Conservation (phyloP, 257 asterid genomes). For the Eucommia ulmoides region DNA sequence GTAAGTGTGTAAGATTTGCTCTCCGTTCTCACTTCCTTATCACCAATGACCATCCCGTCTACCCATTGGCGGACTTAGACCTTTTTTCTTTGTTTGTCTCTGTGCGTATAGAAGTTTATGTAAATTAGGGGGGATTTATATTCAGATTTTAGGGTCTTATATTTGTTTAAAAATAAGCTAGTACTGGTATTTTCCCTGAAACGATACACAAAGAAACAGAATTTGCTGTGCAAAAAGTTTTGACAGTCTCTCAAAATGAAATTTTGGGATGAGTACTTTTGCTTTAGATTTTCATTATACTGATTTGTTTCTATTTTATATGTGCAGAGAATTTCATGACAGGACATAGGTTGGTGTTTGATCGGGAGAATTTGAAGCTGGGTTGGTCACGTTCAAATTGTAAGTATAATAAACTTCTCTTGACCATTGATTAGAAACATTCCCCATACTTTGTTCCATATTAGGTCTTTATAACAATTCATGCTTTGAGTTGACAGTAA, state of each 20-base stretch:
- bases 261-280: too few species aligned
- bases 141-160: too few species aligned
- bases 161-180: too few species aligned
- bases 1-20: slow-evolving; percentile 29
- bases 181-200: too few species aligned
- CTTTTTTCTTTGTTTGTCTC: too few species aligned
- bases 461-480: neutral
- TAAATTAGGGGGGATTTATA: too few species aligned
- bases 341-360: slow-evolving; percentile 74
- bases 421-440: neutral
- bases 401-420: slow-evolving; percentile 27
- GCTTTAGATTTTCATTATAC: too few species aligned
- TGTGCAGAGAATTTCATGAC: slow-evolving; percentile 61
- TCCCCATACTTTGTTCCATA: neutral
- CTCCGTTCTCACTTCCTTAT: neutral
- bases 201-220: too few species aligned
- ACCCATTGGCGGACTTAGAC: neutral
- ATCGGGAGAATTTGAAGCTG: slow-evolving; percentile 59
- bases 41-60: neutral
- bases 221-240: too few species aligned
- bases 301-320: too few species aligned
- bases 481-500: neutral
- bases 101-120: too few species aligned
- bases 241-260: too few species aligned
- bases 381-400: slow-evolving; percentile 78